Evolutionary conservation across 495 filamentous ascomycete genomes (phyloP).

Genomic region (Filosporella fistucella): DNA sequence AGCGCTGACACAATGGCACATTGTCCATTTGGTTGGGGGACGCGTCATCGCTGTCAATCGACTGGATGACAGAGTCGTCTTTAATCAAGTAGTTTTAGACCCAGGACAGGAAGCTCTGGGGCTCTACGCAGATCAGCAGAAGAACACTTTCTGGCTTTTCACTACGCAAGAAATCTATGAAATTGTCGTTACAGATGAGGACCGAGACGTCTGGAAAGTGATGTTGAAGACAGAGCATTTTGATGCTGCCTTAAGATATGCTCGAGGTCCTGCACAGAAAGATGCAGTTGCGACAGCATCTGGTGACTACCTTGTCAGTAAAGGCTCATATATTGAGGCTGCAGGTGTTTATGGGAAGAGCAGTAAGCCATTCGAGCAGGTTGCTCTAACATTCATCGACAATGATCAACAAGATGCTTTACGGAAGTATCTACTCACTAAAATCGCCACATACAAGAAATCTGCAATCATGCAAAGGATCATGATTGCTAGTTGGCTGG

Average conservation of each 20-base stretch:
- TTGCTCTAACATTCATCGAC: slow-evolving; percentile 86
- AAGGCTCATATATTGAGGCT: slow-evolving; percentile 77
- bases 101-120: slow-evolving; percentile 72
- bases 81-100: slow-evolving; percentile 82
- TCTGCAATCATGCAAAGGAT: slow-evolving; percentile 83
- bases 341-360: slow-evolving; percentile 89
- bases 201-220: slow-evolving; percentile 90
- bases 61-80: slow-evolving; percentile 77
- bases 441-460: slow-evolving; percentile 79
- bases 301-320: slow-evolving; percentile 78
- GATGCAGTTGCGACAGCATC: slow-evolving; percentile 87
- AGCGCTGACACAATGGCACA: slow-evolving; percentile 87
- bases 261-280: slow-evolving; percentile 65
- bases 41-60: slow-evolving; percentile 79
- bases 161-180: slow-evolving; percentile 88
- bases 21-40: slow-evolving; percentile 78
- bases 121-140: slow-evolving; percentile 79
- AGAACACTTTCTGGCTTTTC: slow-evolving; percentile 96
- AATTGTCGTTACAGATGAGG: slow-evolving; percentile 84
- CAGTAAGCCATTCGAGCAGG: slow-evolving; percentile 94
- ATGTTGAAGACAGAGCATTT: slow-evolving; percentile 82
- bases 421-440: slow-evolving; percentile 82
- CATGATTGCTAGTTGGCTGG: slow-evolving; percentile 93
- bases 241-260: slow-evolving; percentile 79
- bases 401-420: slow-evolving; percentile 85